A percentile compares a stretch with the other conserved stretches of the same genome.
These are phyloP conservation scores for Zygosaccharomyces siamensis DNA, from an alignment of 805 yeast species.

Conservation along the genomic window DNA sequence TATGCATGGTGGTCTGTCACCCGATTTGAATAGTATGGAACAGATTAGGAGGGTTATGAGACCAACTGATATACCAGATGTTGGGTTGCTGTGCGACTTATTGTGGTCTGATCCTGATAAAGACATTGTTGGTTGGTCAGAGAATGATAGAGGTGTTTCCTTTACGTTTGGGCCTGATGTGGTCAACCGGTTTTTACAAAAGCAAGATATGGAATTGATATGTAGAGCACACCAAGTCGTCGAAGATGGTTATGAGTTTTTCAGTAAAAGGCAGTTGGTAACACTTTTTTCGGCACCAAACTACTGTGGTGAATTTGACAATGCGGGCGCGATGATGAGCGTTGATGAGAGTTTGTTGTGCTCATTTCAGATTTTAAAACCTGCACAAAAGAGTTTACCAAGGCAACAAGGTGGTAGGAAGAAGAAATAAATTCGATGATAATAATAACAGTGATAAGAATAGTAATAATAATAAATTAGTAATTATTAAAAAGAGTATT, in stretches of 20 bases:
- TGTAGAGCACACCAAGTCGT: constrained; percentile 99
- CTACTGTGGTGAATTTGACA: constrained; percentile 98
- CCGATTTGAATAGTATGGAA: constrained; percentile 96
- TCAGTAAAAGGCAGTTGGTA: constrained; percentile 91
- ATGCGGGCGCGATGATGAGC: constrained; percentile 99
- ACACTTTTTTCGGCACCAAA: constrained; percentile 96
- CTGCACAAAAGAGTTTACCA: constrained; percentile 75
- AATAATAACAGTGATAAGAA: not conserved
- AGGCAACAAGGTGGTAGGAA: constrained; percentile 36
- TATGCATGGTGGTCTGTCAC: constrained; percentile 98
- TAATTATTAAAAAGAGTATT: no score
- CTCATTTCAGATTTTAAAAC: constrained; percentile 94
- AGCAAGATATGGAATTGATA: constrained; percentile 95
- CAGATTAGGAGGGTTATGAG: constrained; percentile 98
- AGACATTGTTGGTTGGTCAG: constrained; percentile 98
- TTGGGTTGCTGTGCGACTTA: constrained; percentile 91
- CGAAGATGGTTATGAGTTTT: constrained; percentile 97
- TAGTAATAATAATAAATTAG: not conserved
- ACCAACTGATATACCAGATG: constrained; percentile 98
- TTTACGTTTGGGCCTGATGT: constrained; percentile 99
- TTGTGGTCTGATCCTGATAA: constrained; percentile 99
- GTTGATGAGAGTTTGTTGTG: constrained; percentile 94
- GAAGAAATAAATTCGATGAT: constrained; percentile 23
- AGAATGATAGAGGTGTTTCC: constrained; percentile 97
- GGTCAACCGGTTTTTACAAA: constrained; percentile 90